Conservation (phyloP, 1,139 yeast species). For the Sugiyamaella xylanicola region DNA sequence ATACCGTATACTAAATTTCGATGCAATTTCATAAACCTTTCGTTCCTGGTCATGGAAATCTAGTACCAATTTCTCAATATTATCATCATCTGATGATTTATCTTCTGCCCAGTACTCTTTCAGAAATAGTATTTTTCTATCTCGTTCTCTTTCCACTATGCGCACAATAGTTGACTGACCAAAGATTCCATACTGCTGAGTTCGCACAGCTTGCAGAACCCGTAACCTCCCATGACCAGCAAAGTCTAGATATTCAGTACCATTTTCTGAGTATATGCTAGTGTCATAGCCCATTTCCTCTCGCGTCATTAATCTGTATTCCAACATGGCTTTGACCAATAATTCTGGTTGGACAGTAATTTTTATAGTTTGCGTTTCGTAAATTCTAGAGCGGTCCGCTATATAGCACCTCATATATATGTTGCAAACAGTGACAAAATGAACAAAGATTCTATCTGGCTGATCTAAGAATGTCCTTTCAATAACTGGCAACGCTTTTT, state of each 20-base stretch:
- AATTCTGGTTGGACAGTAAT: neutral
- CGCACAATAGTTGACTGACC: slow-evolving; percentile 2
- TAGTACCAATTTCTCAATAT: neutral
- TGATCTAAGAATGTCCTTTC: slow-evolving; percentile 3
- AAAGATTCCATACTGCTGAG: slow-evolving; percentile 3
- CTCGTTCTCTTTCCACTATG: slow-evolving; percentile 4
- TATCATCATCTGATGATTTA: neutral
- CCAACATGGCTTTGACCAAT: slow-evolving; percentile 5
- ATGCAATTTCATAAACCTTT: neutral
- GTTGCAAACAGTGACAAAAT: slow-evolving; percentile 6
- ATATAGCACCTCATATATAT: slow-evolving; percentile 5
- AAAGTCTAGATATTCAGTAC: neutral
- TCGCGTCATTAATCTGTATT: slow-evolving; percentile 5
- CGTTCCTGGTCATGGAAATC: neutral
- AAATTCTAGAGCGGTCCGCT: slow-evolving; percentile 6
- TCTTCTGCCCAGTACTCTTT: slow-evolving; percentile 8
- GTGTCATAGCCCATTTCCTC: slow-evolving; percentile 11
- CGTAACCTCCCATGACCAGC: neutral
- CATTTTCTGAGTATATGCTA: slow-evolving; percentile 1
- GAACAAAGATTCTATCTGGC: neutral
- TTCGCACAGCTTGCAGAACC: neutral
- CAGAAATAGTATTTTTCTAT: neutral
- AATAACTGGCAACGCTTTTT: neutral
- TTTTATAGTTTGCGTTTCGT: neutral
- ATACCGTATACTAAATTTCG: neutral